phyloP scores from a whole-genome alignment of 129 eudicot genomes.

The Chrysanthemum makinoi region DNA sequence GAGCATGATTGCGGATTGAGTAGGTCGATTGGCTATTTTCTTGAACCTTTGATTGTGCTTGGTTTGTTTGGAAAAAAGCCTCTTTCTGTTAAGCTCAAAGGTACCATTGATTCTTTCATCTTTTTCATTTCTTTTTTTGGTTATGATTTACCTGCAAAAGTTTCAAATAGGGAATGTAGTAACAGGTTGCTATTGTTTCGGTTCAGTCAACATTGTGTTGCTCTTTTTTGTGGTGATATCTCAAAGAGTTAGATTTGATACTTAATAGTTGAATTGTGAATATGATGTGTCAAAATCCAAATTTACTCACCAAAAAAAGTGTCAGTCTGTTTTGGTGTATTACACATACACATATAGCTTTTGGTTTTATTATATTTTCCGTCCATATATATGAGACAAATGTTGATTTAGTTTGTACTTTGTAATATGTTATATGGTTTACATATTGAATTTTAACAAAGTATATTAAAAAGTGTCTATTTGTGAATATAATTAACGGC shows the following conservation, averaged over 20 bases:
- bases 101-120: constrained; percentile 29
- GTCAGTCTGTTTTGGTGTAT: too few relatives aligned
- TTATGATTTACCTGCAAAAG: neutral
- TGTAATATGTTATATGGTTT: too few relatives aligned
- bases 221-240: neutral
- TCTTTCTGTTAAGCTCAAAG: constrained; percentile 73
- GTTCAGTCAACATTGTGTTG: neutral
- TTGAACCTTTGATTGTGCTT: constrained; percentile 80
- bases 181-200: neutral
- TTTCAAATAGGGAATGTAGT: too few relatives aligned
- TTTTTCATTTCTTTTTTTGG: neutral
- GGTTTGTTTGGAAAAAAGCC: constrained; percentile 89
- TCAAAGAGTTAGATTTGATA: neutral
- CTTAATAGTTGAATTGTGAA: neutral
- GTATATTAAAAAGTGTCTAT: too few relatives aligned
- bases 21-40: constrained; percentile 77
- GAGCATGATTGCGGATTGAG: constrained; percentile 77
- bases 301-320: neutral
- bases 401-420: too few relatives aligned
- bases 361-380: too few relatives aligned
- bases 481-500: too few relatives aligned
- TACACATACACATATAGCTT: too few relatives aligned
- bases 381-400: too few relatives aligned
- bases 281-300: neutral
- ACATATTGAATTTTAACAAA: too few relatives aligned